Evolutionary conservation across 2,329 filamentous ascomycete species (phyloP).

Genomic region (Apiospora malaysiana): DNA sequence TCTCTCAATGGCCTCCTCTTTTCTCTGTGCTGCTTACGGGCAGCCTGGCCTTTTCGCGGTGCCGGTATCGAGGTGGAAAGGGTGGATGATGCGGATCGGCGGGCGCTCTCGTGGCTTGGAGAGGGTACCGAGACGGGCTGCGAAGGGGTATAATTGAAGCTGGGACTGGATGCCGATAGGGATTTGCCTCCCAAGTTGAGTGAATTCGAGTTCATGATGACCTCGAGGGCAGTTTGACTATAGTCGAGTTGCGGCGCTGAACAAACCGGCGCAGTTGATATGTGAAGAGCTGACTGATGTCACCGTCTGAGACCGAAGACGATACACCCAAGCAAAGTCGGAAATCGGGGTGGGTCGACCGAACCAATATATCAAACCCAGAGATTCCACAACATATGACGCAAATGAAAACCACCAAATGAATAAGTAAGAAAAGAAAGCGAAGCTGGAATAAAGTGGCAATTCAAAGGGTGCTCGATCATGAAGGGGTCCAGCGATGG

Average conservation of each 20-base stretch:
- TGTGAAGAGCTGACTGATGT: background rate
- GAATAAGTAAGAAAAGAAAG: background rate
- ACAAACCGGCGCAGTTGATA: background rate
- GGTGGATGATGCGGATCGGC: conserved; percentile 50
- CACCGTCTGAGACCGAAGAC: background rate
- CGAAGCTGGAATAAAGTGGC: background rate
- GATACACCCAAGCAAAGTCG: background rate
- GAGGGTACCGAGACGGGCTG: conserved; percentile 50
- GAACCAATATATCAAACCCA: background rate
- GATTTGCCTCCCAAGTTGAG: conserved; percentile 56
- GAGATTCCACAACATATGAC: background rate
- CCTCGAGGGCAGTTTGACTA: conserved; percentile 21
- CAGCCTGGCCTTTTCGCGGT: conserved; percentile 76
- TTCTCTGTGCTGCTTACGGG: conserved; percentile 83
- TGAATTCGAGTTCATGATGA: conserved; percentile 43
- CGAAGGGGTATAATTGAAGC: conserved; percentile 48
- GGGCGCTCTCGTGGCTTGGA: conserved; percentile 52
- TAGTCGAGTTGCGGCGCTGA: background rate
- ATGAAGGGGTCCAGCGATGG: conserved; percentile 36
- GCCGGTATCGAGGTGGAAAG: conserved; percentile 45
- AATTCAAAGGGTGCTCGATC: background rate
- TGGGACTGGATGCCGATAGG: conserved; percentile 50
- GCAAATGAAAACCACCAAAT: background rate
- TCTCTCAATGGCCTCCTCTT: conserved; percentile 70
- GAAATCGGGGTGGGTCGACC: background rate